Percentiles rank a stretch among this genome's conserved stretches.
phyloP scores from a whole-genome alignment of 1,284 basidiomycete species.

The Peniophora sp. region DNA sequence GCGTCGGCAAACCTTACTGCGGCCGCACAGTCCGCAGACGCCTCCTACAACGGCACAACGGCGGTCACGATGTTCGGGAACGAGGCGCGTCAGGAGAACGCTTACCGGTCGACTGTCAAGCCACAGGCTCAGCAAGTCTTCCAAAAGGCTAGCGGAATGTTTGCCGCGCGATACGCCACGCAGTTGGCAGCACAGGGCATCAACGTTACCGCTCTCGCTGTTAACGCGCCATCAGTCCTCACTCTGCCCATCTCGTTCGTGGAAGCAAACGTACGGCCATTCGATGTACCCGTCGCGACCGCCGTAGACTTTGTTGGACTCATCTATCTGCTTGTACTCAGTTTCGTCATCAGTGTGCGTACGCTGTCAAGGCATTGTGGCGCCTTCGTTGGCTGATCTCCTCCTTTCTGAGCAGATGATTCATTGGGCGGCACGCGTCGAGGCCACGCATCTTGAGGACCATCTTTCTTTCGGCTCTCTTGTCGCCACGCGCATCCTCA shows the following conservation, averaged over 20 bases:
- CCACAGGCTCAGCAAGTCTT: slow-evolving; percentile 6
- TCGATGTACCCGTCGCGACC: slow-evolving; percentile 56
- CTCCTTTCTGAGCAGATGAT: slow-evolving; percentile 16
- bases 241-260: slow-evolving; percentile 40
- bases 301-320: slow-evolving; percentile 71
- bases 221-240: slow-evolving; percentile 52
- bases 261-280: slow-evolving; percentile 55
- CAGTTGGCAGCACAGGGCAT: slow-evolving; percentile 20
- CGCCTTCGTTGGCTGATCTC: too few relatives aligned
- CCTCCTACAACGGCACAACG: slow-evolving; percentile 13
- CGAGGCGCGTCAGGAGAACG: slow-evolving; percentile 21
- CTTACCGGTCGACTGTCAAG: slow-evolving; percentile 7
- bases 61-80: slow-evolving; percentile 15
- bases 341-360: slow-evolving; percentile 26
- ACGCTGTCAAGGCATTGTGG: too few relatives aligned
- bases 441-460: slow-evolving; percentile 35
- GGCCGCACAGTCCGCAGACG: slow-evolving; percentile 12
- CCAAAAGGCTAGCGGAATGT: slow-evolving; percentile 11
- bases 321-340: slow-evolving; percentile 46
- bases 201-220: slow-evolving; percentile 29
- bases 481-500: slow-evolving; percentile 44
- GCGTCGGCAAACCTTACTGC: slow-evolving; percentile 13
- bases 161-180: slow-evolving; percentile 27
- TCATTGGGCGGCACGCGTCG: slow-evolving; percentile 23
- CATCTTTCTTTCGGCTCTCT: slow-evolving; percentile 47